Base-by-base conservation (phyloP, 208 protist genomes). In the Leishmania tropica region DNA sequence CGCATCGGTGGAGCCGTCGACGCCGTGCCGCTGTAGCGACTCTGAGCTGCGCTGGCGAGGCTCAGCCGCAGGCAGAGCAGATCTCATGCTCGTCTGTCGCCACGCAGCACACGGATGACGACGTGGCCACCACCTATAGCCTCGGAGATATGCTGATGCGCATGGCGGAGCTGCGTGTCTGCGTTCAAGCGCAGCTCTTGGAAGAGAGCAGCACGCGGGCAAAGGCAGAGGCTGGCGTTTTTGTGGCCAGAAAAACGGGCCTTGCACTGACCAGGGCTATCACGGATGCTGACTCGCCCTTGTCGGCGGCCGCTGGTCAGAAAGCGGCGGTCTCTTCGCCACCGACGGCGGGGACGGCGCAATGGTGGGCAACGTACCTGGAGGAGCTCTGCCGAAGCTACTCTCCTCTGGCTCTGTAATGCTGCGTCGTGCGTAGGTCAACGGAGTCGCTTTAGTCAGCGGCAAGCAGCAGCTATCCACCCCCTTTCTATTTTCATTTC, bases 181-280 rank as follows among this genome's bases (percentile, higher is more conserved):
- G 83, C 76, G 83, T 82, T 35, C 83, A 82, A 73, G 83, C 83
- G 15, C 78, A 85, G 65, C 45, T 85, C 35, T 60, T 85, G 45
- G 64, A 70, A 28, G 77, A 78, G 74, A 62, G 17, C n/a, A 76
- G 64, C 21, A 31, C 54, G 75, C 53, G 56, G 31, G 37, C 35
- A 60, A 21, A 37, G 8, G n/a, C 75, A n/a, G 51, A 53, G 75
- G n/a, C 42, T 10, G 48, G 35, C 42, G 40, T 51, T 19, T 5
- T 68, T 15, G 40, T 78, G 40, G 8, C 56, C 37, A 54, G 35
- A 19, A 62, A 48, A 65, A 1, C 31, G 7, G 21, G 24, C 28
- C 8, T 42, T 8, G 73, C 45, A 42, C 48, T 40, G 28, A 35
- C 56, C 3, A 78, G 8, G 24, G 75, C 3, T 48, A 24, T 37